Evolutionary conservation across 2,329 filamentous ascomycete species (phyloP), one percentile per base, ranked within the genome.

Genomic region (Cladosporium sp.): DNA sequence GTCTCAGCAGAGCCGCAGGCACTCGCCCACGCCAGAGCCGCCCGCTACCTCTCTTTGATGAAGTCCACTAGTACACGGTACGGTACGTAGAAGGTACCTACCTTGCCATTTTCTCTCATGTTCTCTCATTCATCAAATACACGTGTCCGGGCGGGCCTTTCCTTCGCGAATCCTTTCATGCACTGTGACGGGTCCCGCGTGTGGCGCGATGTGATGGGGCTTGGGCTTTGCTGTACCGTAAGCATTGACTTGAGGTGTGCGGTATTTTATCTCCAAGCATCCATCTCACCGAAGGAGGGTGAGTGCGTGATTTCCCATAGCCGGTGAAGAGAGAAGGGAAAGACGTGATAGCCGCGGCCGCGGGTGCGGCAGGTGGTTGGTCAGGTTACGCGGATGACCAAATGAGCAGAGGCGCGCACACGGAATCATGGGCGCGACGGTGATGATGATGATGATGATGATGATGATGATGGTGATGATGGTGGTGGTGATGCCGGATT

Each of bases 1-100:
- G n/a, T 47, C 36, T 47, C 44, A 47, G 44, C 44, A 47, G 34
- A 40, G 34, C 44, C 44, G 24, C 36, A 19, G 44, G 22, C 20
- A 22, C 32, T 36, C 13, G n/a, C 36, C 22, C 24, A 39, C 34
- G 44, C 44, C 44, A 39, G 34, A 45, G 44, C 44, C 44, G 30
- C n/a, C n/a, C 27, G 27, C 27, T 12, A 12, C 27, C 7, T 30
- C 7, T n/a, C 30, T 11, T 32, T 11, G 30, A 11, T 32, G 32
- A 4, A 15, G 44, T 39, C 36, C 22, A 8, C 43, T 27, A 12
- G 32, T 11, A 19, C 17, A 39, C 20, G 34, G 44, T 18, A 44
- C 15, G n/a, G 15, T 9, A 29, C n/a, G 32, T 36, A 17, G 13
- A 15, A 4, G 6, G 32, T 36, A 36, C 13, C 8, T 36, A n/a